Evolutionary conservation across 805 yeast genomes (phyloP), one percentile per base, ranked within the genome.

Genomic region (Saccharomycopsis javanensis): DNA sequence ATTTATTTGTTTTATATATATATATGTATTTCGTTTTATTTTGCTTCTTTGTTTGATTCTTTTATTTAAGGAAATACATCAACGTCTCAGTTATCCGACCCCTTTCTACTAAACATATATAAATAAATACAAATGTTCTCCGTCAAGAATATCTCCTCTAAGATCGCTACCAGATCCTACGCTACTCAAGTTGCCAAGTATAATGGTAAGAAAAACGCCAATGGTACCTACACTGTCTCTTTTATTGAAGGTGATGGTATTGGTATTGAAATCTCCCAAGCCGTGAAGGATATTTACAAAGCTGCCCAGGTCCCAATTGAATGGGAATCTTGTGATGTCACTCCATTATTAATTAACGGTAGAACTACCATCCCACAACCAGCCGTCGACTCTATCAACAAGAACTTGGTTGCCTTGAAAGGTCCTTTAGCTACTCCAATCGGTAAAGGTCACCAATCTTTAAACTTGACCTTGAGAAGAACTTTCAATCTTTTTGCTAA

Each of bases 371-470:
- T 94, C 66, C 98, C 98, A 63, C 84, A 85, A 65, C 85, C 83
- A 48, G 97, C 98, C 59, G 88, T 94, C 62, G 90, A 87, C 66
- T 87, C 95, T 51, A 91, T 94, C 75, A 88, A 89, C 79, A 85
- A 81, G 75, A 88, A 92, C 79, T 80, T 85, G 75, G 92, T 94
- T 62, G 99, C 98, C 56, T 81, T 94, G 69, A 94, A 94, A 78
- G 99, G 99, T 65, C 98, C 98, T 31, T 78, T 94, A 68, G 98
- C 97, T 57, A 94, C 99, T 45, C 99, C 99, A 58, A 91, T 92
- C 62, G 99, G 97, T 67, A 92, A 92, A 77, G 99, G 99, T 70
- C 98, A 94, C 79, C 89, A 89, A 69, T 91, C 98, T 51, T 82
- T 94, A 81, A 94, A 94, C 81, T 80, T 94, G 79, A 92, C 99